Evolutionary conservation across 208 protist genomes (phyloP).

Genomic region (Trypanosomatidae sp.): DNA sequence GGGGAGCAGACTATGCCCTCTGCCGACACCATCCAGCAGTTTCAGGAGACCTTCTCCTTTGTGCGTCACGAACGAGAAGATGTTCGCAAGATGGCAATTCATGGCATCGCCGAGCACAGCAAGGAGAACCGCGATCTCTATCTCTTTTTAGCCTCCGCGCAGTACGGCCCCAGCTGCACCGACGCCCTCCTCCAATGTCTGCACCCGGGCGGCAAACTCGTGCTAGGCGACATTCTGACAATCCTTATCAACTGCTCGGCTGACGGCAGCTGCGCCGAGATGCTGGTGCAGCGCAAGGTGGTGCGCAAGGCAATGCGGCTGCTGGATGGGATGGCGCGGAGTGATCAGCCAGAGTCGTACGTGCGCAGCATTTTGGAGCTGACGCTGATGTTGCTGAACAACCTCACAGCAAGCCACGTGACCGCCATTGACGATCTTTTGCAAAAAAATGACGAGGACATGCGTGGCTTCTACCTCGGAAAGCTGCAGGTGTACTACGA

Average conservation of each 20-base stretch:
- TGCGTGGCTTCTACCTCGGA: constrained; percentile 77
- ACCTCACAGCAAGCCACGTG: constrained; percentile 77
- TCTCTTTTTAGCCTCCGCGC: constrained; percentile 41
- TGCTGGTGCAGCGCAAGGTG: constrained; percentile 59
- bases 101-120: constrained; percentile 74
- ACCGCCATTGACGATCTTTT: constrained; percentile 73
- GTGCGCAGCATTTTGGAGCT: constrained; percentile 67
- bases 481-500: constrained; percentile 72
- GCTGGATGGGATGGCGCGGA: constrained; percentile 63
- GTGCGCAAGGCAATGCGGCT: constrained; percentile 80
- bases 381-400: constrained; percentile 86
- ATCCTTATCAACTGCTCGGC: constrained; percentile 83
- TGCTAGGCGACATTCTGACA: constrained; percentile 79
- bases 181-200: constrained; percentile 67
- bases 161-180: constrained; percentile 39
- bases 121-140: constrained; percentile 70
- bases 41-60: constrained; percentile 72
- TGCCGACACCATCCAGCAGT: constrained; percentile 30
- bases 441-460: constrained; percentile 77
- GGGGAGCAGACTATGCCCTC: constrained; percentile 3
- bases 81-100: constrained; percentile 82
- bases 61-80: constrained; percentile 68
- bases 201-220: constrained; percentile 35
- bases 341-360: constrained; percentile 30
- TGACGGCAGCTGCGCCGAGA: constrained; percentile 68